These are phyloP conservation scores for Aspergillus wentii DNA, from an alignment of 495 filamentous ascomycete genomes.

Conservation along the genomic window DNA sequence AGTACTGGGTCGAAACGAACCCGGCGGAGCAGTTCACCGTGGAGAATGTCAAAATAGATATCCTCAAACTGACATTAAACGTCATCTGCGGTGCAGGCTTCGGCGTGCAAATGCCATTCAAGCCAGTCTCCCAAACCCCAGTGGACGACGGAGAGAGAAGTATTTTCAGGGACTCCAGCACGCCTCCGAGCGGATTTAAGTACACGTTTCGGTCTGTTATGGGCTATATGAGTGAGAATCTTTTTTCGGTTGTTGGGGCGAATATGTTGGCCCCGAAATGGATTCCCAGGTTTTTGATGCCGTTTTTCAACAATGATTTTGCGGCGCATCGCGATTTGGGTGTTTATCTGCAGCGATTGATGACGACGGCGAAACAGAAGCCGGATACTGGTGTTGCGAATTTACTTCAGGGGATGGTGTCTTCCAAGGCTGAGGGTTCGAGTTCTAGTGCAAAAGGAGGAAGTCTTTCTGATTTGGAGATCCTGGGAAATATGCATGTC, in stretches of 20 bases:
- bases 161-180: slow-evolving; percentile 12
- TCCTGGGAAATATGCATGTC: slow-evolving; percentile 45
- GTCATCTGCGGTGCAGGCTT: slow-evolving; percentile 40
- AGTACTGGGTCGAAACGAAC: slow-evolving; percentile 25
- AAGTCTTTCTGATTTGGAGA: slow-evolving; percentile 30
- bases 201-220: slow-evolving; percentile 16
- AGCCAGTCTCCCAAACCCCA: background rate
- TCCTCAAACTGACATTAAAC: slow-evolving; percentile 38
- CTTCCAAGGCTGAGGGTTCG: slow-evolving; percentile 2
- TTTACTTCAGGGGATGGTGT: slow-evolving; percentile 23
- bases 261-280: slow-evolving; percentile 12
- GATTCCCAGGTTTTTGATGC: slow-evolving; percentile 10
- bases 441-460: slow-evolving; percentile 5
- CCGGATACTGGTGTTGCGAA: background rate
- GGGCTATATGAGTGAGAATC: slow-evolving; percentile 11
- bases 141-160: background rate
- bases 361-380: slow-evolving; percentile 2
- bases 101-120: slow-evolving; percentile 24
- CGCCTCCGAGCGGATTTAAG: slow-evolving; percentile 11
- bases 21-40: background rate
- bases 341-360: slow-evolving; percentile 9
- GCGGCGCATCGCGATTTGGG: slow-evolving; percentile 12
- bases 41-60: slow-evolving; percentile 24
- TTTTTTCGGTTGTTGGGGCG: slow-evolving; percentile 7
- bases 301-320: slow-evolving; percentile 14